Evolutionary conservation across 495 filamentous ascomycete genomes (phyloP).

Genomic region (Lophiotrema nucula): DNA sequence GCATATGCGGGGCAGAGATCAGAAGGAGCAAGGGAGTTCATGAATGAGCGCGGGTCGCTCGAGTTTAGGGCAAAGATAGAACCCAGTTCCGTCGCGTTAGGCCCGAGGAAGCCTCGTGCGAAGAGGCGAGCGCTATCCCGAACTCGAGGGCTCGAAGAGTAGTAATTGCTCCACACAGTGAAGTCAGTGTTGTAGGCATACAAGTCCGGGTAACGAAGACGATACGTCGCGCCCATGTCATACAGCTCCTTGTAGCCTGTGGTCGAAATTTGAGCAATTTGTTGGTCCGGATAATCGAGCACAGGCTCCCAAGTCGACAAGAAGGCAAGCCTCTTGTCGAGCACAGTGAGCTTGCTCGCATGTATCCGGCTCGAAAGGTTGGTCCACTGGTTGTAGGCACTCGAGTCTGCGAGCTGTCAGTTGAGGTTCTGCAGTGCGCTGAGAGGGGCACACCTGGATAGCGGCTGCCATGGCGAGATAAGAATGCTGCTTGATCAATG

Average conservation of each 20-base stretch:
- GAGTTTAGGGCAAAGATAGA: conserved; percentile 54
- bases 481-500: conserved; percentile 55
- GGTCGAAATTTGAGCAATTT: conserved; percentile 52
- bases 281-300: conserved; percentile 47
- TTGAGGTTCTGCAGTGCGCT: too few species aligned
- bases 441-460: too few species aligned
- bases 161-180: conserved; percentile 58
- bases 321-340: conserved; percentile 46
- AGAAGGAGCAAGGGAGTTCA: conserved; percentile 56
- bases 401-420: too few species aligned
- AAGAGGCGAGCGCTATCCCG: conserved; percentile 53
- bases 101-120: conserved; percentile 53
- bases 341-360: conserved; percentile 46
- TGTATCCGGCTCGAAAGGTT: conserved; percentile 49
- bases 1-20: conserved; percentile 55
- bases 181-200: conserved; percentile 56
- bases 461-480: conserved; percentile 57
- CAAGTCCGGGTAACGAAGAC: conserved; percentile 51
- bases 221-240: conserved; percentile 42
- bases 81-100: conserved; percentile 47
- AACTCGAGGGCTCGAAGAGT: conserved; percentile 37
- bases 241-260: conserved; percentile 57
- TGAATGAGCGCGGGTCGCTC: conserved; percentile 45
- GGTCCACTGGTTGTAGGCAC: conserved; percentile 53
- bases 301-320: conserved; percentile 54